Evolutionary conservation across 176 grass and related monocot species (phyloP), one percentile per base, ranked within the genome.

Genomic region (Eremochloa ophiuroides): DNA sequence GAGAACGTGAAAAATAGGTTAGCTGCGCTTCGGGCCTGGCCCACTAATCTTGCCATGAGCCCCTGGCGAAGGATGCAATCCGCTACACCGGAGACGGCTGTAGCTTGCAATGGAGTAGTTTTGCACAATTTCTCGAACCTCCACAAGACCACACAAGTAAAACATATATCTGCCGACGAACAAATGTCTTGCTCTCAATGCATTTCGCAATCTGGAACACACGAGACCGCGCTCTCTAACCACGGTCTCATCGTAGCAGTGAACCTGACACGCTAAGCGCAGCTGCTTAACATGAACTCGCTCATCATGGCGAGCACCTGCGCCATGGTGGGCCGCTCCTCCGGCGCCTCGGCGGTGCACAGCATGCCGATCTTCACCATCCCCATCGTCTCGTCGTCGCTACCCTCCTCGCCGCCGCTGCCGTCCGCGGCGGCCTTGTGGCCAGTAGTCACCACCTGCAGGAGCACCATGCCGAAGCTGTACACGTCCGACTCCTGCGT

Each of bases 301-400:
- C 46, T 58, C 81, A 95, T 82, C 93, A 93, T 90, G 42, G 78
- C 80, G 69, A 90, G 63, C 53, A 95, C 90, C 66, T 84, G 87
- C 73, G 44, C 65, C 85, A 92, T 90, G 11, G 66, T 71, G 2
- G 92, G 92, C 77, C 92, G 80, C 72, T 89, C 89, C 71, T 92
- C 83, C 13, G 89, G 86, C 30, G 60, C 40, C 82, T 88, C 93
- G 42, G 87, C 69, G 3, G 90, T 92, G 90, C 93, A 93, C 75
- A 93, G 28, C 87, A 92, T 77, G 31, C 85, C 93, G 27, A 95
- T 84, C 90, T 74, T 95, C 28, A 90, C 93, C 85, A 90, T 76
- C 63, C 75, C 87, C 90, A 90, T 90, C 37, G 88, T 82, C 85
- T 92, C 84, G 15, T 92, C 84, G 15, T 76, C 85, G 22, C 8